Percentiles rank a stretch among this genome's conserved stretches.
Conservation (phyloP, 2,329 filamentous ascomycete species). For the Diaporthe longicolla region DNA sequence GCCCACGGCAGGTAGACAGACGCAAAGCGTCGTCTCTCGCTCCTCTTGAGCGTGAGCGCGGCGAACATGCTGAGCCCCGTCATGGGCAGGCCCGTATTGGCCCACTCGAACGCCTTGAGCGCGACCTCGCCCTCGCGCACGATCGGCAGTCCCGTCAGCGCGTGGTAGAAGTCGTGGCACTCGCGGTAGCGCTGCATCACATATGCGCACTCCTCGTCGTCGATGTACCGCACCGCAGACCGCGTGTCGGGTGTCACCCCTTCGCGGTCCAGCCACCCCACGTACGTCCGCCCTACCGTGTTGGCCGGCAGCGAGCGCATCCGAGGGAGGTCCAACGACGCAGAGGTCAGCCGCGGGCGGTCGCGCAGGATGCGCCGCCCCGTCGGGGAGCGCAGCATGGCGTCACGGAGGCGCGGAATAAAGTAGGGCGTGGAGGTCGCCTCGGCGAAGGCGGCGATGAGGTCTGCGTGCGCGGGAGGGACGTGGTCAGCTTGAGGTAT, state of each 20-base stretch:
- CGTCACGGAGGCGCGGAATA: constrained; percentile 89
- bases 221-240: constrained; percentile 86
- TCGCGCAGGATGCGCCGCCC: constrained; percentile 93
- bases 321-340: constrained; percentile 74
- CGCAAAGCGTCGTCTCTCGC: constrained; percentile 83
- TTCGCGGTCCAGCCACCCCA: constrained; percentile 92
- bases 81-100: constrained; percentile 95
- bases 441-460: constrained; percentile 95
- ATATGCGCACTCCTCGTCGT: constrained; percentile 96
- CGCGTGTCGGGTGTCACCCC: constrained; percentile 94
- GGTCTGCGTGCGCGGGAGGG: constrained; percentile 67
- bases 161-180: constrained; percentile 98
- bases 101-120: constrained; percentile 98
- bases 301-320: constrained; percentile 81
- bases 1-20: constrained; percentile 91
- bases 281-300: constrained; percentile 86
- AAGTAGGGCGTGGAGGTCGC: constrained; percentile 96
- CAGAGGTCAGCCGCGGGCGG: constrained; percentile 87
- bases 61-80: constrained; percentile 89
- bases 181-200: constrained; percentile 99
- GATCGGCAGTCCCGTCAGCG: constrained; percentile 89
- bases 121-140: constrained; percentile 97
- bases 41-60: constrained; percentile 86
- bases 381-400: constrained; percentile 87
- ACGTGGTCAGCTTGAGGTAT: constrained; percentile 22